Evolutionary conservation across 257 asterid species (phyloP).

Genomic region (Rubia yunnanensis): DNA sequence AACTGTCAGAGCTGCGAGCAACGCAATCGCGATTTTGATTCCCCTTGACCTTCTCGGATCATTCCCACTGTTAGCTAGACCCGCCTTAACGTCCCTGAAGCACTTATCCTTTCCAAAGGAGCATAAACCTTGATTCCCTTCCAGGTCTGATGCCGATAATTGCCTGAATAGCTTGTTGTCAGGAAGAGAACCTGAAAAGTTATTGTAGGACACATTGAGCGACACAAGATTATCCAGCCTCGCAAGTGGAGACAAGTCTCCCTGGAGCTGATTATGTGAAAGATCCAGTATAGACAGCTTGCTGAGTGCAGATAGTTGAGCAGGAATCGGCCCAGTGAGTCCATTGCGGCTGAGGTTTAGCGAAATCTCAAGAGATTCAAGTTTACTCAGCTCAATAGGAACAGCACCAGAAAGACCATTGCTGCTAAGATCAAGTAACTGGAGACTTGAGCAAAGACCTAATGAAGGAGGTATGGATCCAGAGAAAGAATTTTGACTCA

Average conservation of each 20-base stretch:
- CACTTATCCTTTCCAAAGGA: constrained; percentile 22
- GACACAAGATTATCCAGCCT: constrained; percentile 29
- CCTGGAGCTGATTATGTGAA: constrained; percentile 30
- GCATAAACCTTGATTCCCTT: constrained; percentile 35
- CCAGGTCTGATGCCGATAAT: constrained; percentile 25
- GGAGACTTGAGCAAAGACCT: constrained; percentile 36
- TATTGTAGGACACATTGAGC: constrained; percentile 30
- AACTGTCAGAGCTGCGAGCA: constrained; percentile 29
- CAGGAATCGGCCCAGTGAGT: constrained; percentile 31
- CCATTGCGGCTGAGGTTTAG: constrained; percentile 35
- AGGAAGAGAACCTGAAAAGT: constrained; percentile 37
- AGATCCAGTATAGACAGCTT: constrained; percentile 35
- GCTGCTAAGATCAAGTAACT: constrained; percentile 37
- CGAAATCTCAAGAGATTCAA: constrained; percentile 37
- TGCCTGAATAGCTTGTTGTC: constrained; percentile 37
- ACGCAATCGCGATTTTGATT: constrained; percentile 29
- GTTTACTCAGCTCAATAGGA: constrained; percentile 30
- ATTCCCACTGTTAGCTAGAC: constrained; percentile 10
- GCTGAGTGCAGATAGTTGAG: constrained; percentile 28
- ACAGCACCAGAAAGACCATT: constrained; percentile 29
- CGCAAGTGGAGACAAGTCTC: constrained; percentile 27
- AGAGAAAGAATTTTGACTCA: constrained; percentile 28
- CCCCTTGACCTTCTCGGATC: constrained; percentile 23
- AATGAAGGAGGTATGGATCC: constrained; percentile 36
- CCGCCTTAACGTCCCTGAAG: constrained; percentile 10